These are phyloP conservation scores for Kluyveromyces sp. DNA, from an alignment of 1,139 yeast species.

Conservation along the genomic window DNA sequence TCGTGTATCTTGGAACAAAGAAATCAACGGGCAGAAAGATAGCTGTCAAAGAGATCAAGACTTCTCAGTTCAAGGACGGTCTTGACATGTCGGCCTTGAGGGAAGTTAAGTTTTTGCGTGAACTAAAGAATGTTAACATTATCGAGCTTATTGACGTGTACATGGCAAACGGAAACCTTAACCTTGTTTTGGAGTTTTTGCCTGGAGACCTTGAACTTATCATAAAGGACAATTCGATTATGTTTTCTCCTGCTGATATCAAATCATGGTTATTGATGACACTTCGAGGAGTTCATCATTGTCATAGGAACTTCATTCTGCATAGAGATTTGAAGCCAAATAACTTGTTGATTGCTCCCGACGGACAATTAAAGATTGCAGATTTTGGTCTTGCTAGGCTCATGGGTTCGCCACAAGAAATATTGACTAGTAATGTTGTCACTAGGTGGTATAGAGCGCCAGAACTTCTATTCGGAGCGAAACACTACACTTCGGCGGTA, in stretches of 20 bases:
- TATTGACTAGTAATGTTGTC: constrained; percentile 85
- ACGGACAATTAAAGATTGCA: constrained; percentile 83
- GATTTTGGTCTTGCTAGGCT: constrained; percentile 95
- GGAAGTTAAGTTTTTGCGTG: constrained; percentile 90
- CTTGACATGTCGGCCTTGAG: constrained; percentile 95
- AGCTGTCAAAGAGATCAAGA: constrained; percentile 93
- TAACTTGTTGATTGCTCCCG: constrained; percentile 74
- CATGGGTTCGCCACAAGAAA: constrained; percentile 70
- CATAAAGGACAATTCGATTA: constrained; percentile 68
- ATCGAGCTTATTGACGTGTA: constrained; percentile 85
- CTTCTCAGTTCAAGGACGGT: constrained; percentile 92
- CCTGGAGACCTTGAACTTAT: constrained; percentile 90
- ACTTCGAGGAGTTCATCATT: constrained; percentile 86
- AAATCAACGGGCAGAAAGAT: constrained; percentile 51
- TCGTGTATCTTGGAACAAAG: constrained; percentile 73
- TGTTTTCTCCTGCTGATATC: constrained; percentile 81
- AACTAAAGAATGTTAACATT: constrained; percentile 72
- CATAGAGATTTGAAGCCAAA: constrained; percentile 88
- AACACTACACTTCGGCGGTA: constrained; percentile 92
- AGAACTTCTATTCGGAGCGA: constrained; percentile 78
- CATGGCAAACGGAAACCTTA: constrained; percentile 62
- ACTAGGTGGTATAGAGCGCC: constrained; percentile 99
- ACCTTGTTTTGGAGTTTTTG: constrained; percentile 80
- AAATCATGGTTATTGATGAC: constrained; percentile 95
- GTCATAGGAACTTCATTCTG: constrained; percentile 82